Conservation (phyloP, 768 basidiomycete genomes). For the Russula griseocarnosa region DNA sequence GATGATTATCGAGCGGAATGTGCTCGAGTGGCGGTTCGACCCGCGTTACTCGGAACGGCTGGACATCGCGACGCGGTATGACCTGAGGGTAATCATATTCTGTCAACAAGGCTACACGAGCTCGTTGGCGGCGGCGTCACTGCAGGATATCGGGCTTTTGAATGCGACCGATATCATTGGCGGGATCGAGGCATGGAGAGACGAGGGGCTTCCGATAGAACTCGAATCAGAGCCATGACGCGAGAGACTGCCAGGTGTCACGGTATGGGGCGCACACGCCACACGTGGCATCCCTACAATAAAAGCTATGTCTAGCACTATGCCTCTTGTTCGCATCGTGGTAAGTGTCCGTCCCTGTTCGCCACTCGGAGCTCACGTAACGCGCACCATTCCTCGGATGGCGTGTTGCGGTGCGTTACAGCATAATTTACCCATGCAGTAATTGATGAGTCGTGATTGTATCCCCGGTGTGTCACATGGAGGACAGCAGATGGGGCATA, state of each 20-base stretch:
- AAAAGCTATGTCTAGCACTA: not conserved
- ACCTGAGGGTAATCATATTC: slow-evolving; percentile 68
- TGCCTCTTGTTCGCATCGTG: slow-evolving; percentile 9
- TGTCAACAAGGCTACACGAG: slow-evolving; percentile 72
- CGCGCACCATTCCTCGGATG: not conserved
- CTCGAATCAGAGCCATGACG: slow-evolving; percentile 12
- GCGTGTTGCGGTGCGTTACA: not conserved
- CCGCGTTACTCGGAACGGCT: slow-evolving; percentile 55
- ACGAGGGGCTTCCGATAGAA: slow-evolving; percentile 53
- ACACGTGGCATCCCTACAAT: not conserved
- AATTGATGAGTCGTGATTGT: not conserved
- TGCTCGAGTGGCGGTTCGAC: slow-evolving; percentile 78
- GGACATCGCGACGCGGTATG: slow-evolving; percentile 68
- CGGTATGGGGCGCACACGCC: too few relatives aligned
- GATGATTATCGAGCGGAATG: slow-evolving; percentile 70
- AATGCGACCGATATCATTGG: slow-evolving; percentile 78
- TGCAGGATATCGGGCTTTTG: slow-evolving; percentile 65
- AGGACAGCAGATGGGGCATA: not conserved
- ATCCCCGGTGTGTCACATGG: not conserved
- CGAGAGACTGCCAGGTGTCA: not conserved
- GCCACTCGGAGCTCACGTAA: slow-evolving; percentile 4
- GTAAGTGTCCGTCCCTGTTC: not conserved
- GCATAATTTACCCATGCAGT: not conserved
- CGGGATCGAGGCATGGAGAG: slow-evolving; percentile 69
- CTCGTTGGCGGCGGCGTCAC: slow-evolving; percentile 63